phyloP scores from a whole-genome alignment of 306 rosid genomes.

The Vigna trinervia region DNA sequence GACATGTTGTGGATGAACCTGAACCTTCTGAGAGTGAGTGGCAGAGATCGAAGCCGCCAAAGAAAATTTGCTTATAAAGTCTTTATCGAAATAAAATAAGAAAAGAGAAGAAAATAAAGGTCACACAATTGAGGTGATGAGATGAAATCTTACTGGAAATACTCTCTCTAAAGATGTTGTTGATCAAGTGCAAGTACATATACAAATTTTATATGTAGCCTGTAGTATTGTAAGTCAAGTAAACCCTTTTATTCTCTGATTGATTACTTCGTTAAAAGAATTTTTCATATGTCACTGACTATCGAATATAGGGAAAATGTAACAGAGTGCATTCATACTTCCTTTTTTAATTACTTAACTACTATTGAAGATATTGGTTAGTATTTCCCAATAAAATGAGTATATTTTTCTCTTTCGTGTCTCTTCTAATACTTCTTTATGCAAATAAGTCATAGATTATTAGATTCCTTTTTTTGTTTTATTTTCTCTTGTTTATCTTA shows the following conservation, averaged over 20 bases:
- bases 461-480: constrained; percentile 36
- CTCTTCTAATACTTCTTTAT: background rate
- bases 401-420: background rate
- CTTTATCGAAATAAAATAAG: background rate
- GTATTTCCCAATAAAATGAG: background rate
- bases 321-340: background rate
- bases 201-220: constrained; percentile 2
- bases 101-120: background rate
- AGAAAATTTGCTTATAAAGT: background rate
- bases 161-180: background rate
- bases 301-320: background rate
- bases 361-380: background rate
- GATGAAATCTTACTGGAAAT: constrained; percentile 22
- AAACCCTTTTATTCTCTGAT: background rate
- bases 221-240: background rate
- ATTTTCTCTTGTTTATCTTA: constrained; percentile 16
- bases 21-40: constrained; percentile 8
- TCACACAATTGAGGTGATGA: background rate
- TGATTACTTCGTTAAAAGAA: constrained; percentile 29
- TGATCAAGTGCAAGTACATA: constrained; percentile 1
- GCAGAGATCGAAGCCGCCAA: constrained; percentile 21
- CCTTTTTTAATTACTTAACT: background rate
- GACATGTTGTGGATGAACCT: constrained; percentile 26
- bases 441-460: background rate
- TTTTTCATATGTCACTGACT: background rate